Evolutionary conservation across 192 early-diverging fungal species (phyloP).

Genomic region (Ambispora gerdemannii): DNA sequence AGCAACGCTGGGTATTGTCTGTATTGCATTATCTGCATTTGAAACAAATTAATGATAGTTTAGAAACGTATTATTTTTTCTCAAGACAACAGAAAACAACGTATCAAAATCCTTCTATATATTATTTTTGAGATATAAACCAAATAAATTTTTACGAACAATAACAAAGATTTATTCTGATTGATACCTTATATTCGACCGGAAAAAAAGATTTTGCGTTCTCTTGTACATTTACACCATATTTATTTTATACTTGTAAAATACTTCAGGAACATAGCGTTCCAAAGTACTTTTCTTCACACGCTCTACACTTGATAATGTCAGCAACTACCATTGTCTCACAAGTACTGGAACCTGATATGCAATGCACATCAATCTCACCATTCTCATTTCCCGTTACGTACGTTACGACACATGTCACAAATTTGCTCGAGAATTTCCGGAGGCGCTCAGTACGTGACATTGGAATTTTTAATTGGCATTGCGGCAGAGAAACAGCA

Average conservation of each 20-base stretch:
- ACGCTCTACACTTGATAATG: slow-evolving; percentile 83
- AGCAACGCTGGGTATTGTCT: no score
- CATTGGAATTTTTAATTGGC: slow-evolving; percentile 70
- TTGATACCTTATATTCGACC: slow-evolving; percentile 93
- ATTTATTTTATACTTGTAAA: slow-evolving; percentile 97
- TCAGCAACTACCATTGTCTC: slow-evolving; percentile 89
- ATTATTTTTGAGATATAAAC: no score
- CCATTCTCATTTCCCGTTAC: slow-evolving; percentile 85
- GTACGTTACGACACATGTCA: slow-evolving; percentile 93
- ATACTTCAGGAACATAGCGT: slow-evolving; percentile 94
- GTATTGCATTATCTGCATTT: no score
- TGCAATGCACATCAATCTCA: slow-evolving; percentile 79
- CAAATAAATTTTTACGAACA: no score
- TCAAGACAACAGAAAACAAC: no score
- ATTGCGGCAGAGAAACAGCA: slow-evolving; percentile 80
- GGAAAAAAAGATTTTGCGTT: slow-evolving; percentile 95
- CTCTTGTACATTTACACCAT: slow-evolving; percentile 80
- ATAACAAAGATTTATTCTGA: no score
- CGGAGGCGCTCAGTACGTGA: slow-evolving; percentile 67
- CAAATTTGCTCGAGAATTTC: slow-evolving; percentile 91
- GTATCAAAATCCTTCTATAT: no score
- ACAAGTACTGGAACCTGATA: slow-evolving; percentile 88
- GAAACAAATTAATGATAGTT: no score
- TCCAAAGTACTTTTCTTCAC: slow-evolving; percentile 68
- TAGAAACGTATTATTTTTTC: no score